Evolutionary conservation across 345 rosid genomes (phyloP), one percentile per base, ranked within the genome.

Genomic region (Populus simonii): DNA sequence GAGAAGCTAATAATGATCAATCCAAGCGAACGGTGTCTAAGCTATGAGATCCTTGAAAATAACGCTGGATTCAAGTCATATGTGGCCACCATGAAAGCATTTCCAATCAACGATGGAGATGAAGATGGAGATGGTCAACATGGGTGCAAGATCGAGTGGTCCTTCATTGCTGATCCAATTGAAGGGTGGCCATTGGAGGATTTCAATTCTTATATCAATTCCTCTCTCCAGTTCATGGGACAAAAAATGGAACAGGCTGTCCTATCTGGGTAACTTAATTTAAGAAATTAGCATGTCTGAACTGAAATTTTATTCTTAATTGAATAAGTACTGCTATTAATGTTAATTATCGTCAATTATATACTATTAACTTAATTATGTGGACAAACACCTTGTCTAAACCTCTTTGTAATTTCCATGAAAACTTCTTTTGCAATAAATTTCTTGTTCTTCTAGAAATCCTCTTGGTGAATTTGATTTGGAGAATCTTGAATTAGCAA

Each of bases 131-230:
- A 71, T 1, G 84, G 41, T 53, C 45, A 2, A 33, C 18, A 17
- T 8, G 69, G 69, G n/a, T 62, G 70, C n/a, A 27, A 25, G 57
- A 38, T 74, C 9, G 70, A 74, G 38, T 74, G 77, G 77, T 74
- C 77, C 23, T 74, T 25, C 31, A 4, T 23, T 69, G 13, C 18
- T 2, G 97, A 93, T 81, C 94, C 92, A 16, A 49, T 86, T 29
- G 85, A 83, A 74, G 95, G 93, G 47, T 86, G 90, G 89, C 79
- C 49, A 69, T 63, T 67, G 15, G 89, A 89, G 70, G 91, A 85
- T 61, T 79, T 90, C 45, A 77, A 66, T 25, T 72, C 89, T 8
- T 81, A 77, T 68, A 5, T 83, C 49, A 79, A 81, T 9, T 71
- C 65, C 55, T 73, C 72, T 74, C 87, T 93, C 66, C 84, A 85